phyloP scores from a whole-genome alignment of 2,329 filamentous ascomycete genomes.

The Rhinocladiella mackenziei region DNA sequence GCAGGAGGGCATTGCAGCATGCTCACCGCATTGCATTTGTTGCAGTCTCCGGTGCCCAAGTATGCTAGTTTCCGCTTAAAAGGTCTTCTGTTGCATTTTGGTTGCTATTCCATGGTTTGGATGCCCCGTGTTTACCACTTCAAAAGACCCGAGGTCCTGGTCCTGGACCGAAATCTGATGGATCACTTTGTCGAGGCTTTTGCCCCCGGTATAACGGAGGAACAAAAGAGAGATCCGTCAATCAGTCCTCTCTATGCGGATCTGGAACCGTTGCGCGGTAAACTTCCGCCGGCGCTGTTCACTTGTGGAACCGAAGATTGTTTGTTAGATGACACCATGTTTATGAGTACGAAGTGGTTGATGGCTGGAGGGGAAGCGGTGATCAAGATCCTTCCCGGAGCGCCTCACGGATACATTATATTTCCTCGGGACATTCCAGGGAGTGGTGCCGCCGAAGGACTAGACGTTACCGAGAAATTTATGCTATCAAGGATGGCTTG shows the following conservation, averaged over 20 bases:
- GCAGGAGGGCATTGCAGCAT: constrained; percentile 51
- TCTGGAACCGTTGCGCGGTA: constrained; percentile 31
- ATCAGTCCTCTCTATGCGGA: constrained; percentile 53
- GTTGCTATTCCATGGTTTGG: constrained; percentile 49
- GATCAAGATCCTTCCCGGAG: constrained; percentile 52
- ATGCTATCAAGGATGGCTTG: constrained; percentile 15
- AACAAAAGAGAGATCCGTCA: constrained; percentile 43
- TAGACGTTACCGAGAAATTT: constrained; percentile 25
- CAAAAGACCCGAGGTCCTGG: constrained; percentile 34
- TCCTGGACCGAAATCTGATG: constrained; percentile 49
- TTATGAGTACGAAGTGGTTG: constrained; percentile 54
- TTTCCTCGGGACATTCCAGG: constrained; percentile 24
- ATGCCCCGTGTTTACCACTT: constrained; percentile 42
- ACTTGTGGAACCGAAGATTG: constrained; percentile 54
- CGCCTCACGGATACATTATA: constrained; percentile 47
- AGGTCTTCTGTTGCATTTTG: constrained; percentile 53
- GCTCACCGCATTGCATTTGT: constrained; percentile 47
- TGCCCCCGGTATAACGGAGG: constrained; percentile 42
- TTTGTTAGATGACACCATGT: constrained; percentile 49
- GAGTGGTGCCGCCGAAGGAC: constrained; percentile 23
- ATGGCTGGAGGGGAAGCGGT: constrained; percentile 49
- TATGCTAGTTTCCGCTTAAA: constrained; percentile 41
- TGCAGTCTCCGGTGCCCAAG: constrained; percentile 34
- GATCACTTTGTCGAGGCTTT: constrained; percentile 46
- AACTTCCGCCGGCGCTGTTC: constrained; percentile 53